Percentiles rank a stretch among this genome's conserved stretches.
phyloP scores from a whole-genome alignment of 169 alveolate genomes.

The Fabrea salina region DNA sequence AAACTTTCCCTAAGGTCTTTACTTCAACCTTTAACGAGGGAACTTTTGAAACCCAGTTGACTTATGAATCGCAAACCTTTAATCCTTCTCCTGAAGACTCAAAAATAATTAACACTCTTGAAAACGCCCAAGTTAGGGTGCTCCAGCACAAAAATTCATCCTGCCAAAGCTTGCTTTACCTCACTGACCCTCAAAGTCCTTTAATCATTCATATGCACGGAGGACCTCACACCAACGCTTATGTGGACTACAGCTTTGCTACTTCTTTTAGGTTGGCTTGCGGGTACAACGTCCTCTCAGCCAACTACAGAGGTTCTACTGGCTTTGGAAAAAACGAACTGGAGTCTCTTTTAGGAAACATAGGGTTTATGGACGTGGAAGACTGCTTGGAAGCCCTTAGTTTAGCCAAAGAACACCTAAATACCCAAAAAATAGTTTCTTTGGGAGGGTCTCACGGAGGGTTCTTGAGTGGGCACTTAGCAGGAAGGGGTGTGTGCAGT shows the following conservation, averaged over 20 bases:
- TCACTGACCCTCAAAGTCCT: neutral
- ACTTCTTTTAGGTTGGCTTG: conserved; percentile 28
- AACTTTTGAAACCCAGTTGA: neutral
- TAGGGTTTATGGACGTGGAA: conserved; percentile 39
- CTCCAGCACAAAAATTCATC: neutral
- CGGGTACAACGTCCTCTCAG: conserved; percentile 31
- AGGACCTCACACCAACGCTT: conserved; percentile 37
- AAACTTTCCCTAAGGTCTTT: neutral
- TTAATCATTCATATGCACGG: conserved; percentile 41
- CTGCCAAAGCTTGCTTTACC: neutral
- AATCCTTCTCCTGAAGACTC: neutral
- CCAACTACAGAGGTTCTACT: conserved; percentile 42
- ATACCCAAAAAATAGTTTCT: conserved; percentile 32
- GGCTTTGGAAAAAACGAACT: conserved; percentile 43
- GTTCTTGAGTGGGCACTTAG: conserved; percentile 44
- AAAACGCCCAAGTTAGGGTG: neutral
- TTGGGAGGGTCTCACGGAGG: conserved; percentile 67
- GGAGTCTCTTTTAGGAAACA: conserved; percentile 37
- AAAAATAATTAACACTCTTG: neutral
- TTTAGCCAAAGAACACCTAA: conserved; percentile 1
- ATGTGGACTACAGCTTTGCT: neutral
- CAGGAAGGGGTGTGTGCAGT: conserved; percentile 18
- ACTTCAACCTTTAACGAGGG: neutral
- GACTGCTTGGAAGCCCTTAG: conserved; percentile 41
- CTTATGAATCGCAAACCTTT: neutral